A percentile compares a stretch with the other conserved stretches of the same genome.
Conservation (phyloP, 164 flowering plant species). For the Brasenia schreberi region DNA sequence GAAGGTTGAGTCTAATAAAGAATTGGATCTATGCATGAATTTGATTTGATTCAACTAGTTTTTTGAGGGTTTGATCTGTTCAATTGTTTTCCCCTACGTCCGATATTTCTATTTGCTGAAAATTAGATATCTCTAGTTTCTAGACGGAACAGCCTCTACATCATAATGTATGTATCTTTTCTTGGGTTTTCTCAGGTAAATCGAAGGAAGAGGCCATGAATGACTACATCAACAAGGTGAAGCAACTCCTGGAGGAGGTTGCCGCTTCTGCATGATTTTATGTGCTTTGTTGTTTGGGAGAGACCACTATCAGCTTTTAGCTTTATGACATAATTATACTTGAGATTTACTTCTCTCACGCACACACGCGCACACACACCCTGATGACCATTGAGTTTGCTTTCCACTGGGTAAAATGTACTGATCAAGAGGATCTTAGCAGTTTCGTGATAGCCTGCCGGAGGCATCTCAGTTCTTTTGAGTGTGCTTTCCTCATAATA, state of each 20-base stretch:
- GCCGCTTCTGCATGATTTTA: slow-evolving; percentile 17
- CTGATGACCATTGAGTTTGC: too few species aligned
- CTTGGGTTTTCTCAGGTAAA: slow-evolving; percentile 24
- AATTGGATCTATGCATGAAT: too few species aligned
- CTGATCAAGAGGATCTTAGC: too few species aligned
- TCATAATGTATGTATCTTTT: neutral
- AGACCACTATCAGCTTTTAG: neutral
- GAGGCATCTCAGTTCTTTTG: too few species aligned
- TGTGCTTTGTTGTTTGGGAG: neutral
- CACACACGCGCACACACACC: neutral
- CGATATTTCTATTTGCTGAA: too few species aligned
- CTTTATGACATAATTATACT: neutral
- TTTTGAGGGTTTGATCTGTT: neutral
- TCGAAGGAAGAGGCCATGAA: slow-evolving; percentile 49
- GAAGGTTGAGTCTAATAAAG: neutral
- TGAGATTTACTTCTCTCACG: neutral
- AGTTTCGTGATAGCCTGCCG: too few species aligned
- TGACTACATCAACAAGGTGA: slow-evolving; percentile 59
- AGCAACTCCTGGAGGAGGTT: slow-evolving; percentile 53
- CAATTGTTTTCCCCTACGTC: neutral
- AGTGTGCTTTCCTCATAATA: too few species aligned
- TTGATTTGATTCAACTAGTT: neutral
- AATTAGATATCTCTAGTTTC: too few species aligned
- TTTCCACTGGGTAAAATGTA: too few species aligned
- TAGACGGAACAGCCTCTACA: too few species aligned